Base-by-base conservation (phyloP, 306 rosid genomes). In the Vigna angularis region DNA sequence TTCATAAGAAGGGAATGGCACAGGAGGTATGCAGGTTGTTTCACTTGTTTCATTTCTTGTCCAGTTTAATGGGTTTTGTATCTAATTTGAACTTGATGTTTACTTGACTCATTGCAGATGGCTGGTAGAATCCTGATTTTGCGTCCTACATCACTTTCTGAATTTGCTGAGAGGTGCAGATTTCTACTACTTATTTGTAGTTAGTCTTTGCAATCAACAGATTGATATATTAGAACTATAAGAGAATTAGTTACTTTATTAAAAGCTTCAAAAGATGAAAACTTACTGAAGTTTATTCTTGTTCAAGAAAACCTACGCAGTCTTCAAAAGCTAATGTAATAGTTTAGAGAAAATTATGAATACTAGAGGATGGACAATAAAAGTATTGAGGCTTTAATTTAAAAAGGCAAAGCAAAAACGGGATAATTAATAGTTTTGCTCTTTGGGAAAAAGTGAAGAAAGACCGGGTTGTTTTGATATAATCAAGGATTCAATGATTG, bases 101-200 rank as follows among this genome's bases (percentile, higher is more conserved):
- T 78, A 71, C 72, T 66, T 28, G 69, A 49, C 69, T 32, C 64
- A 73, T 84, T 10, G 7, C 89, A 92, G 98, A 89, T 94, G 97
- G 94, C 97, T 69, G 97, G 97, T 18, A 87, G 97, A 86, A 92
- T 94, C 76, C 84, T 86, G 68, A 90, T 94, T 81, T 79, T 92
- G 85, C 92, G 85, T 47, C 98, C 97, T 11, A 70, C 87, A 56
- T 90, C 98, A 72, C 90, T 94, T 77, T 83, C 89, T 70, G 97
- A 94, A 77, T 92, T 94, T 77, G 83, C 92, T 58, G 92, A 90
- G 88, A 90, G 95, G 98, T 94, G 82, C 14, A 78, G 40, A 73
- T 79, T 36, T 72, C 49, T 16, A 2, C 24, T 30, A 77, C 28
- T 70, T 76, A 11, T 42, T 38, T 44, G 30, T 73, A 42, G 63